These are phyloP conservation scores for Phialemonium atrogriseum DNA, from an alignment of 2,329 filamentous ascomycete species.

Conservation along the genomic window DNA sequence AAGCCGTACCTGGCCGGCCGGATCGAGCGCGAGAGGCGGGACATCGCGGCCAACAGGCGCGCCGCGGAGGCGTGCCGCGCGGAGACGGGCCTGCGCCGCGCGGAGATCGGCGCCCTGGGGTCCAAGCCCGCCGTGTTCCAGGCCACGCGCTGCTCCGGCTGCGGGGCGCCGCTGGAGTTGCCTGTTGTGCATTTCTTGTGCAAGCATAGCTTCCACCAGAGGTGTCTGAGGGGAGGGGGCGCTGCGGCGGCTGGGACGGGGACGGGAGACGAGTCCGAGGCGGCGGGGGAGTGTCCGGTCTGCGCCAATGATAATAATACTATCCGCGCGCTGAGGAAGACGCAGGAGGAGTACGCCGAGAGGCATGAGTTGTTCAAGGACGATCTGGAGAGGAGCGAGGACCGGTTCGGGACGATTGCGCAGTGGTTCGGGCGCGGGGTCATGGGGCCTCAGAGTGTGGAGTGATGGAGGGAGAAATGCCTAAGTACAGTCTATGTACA, in stretches of 20 bases:
- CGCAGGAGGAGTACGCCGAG: conserved; percentile 78
- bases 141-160: conserved; percentile 78
- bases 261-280: conserved; percentile 21
- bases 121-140: conserved; percentile 84
- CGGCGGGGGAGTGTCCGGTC: conserved; percentile 70
- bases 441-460: conserved; percentile 50
- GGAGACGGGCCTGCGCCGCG: conserved; percentile 73
- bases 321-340: conserved; percentile 75
- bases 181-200: conserved; percentile 94
- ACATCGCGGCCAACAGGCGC: conserved; percentile 72
- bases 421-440: conserved; percentile 94
- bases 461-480: no score
- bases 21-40: conserved; percentile 78
- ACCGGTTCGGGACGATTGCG: conserved; percentile 82
- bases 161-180: conserved; percentile 69
- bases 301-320: conserved; percentile 81
- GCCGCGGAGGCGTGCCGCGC: conserved; percentile 75
- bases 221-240: conserved; percentile 56
- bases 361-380: conserved; percentile 84
- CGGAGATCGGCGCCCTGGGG: conserved; percentile 69
- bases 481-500: no score
- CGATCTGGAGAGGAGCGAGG: conserved; percentile 67
- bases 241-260: conserved; percentile 20
- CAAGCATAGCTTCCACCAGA: conserved; percentile 93
- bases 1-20: conserved; percentile 86